These are phyloP conservation scores for Herpetomonas samuelpessoai DNA, from an alignment of 208 protist genomes.

Conservation along the genomic window DNA sequence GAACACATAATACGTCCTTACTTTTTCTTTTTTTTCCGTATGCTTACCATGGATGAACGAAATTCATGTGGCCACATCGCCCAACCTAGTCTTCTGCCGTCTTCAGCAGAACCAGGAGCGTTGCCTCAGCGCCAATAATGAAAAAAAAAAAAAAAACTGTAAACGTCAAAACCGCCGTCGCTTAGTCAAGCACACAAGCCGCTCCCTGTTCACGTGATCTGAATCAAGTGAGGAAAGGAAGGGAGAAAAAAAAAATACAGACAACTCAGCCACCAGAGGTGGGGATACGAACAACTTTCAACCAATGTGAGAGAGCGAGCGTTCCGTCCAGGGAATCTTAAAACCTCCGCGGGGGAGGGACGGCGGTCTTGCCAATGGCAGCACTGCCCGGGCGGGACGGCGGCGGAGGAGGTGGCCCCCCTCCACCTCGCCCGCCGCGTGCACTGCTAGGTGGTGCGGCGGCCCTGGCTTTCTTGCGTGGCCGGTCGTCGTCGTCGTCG, in stretches of 20 bases:
- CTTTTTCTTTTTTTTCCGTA: too few relatives aligned
- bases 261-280: not conserved
- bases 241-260: slow-evolving; percentile 5
- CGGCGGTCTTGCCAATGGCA: slow-evolving; percentile 6
- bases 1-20: too few relatives aligned
- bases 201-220: not conserved
- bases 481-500: slow-evolving; percentile 59
- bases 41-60: too few relatives aligned
- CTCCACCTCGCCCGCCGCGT: slow-evolving; percentile 2
- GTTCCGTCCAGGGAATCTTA: slow-evolving; percentile 13
- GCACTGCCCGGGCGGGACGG: not conserved
- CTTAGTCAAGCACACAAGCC: too few relatives aligned
- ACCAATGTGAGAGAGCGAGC: not conserved
- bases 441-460: slow-evolving; percentile 1
- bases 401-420: slow-evolving; percentile 9
- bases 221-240: slow-evolving; percentile 4
- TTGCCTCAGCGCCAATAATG: too few relatives aligned
- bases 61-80: too few relatives aligned
- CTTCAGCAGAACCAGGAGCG: too few relatives aligned
- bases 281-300: not conserved
- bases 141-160: too few relatives aligned
- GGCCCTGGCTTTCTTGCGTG: slow-evolving; percentile 36
- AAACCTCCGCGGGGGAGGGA: slow-evolving; percentile 62
- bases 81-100: too few relatives aligned
- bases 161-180: too few relatives aligned